These are phyloP conservation scores for Dendryphion nanum DNA, from an alignment of 2,329 filamentous ascomycete species.

Conservation along the genomic window DNA sequence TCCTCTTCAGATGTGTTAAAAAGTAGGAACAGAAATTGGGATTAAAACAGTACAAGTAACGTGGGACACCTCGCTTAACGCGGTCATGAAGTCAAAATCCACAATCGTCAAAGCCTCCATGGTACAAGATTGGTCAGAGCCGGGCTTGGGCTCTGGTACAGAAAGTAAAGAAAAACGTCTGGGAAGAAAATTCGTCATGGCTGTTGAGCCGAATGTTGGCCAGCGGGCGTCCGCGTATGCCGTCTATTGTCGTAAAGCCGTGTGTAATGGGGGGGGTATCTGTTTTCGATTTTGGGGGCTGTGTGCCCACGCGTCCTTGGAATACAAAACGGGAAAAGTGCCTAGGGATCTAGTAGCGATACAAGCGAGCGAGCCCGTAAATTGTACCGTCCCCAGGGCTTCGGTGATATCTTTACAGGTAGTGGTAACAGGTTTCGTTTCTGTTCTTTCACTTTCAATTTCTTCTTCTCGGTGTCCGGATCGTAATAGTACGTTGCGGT, in stretches of 20 bases:
- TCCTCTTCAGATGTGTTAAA: no score
- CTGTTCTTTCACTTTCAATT: constrained; percentile 14
- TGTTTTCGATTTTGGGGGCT: constrained; percentile 25
- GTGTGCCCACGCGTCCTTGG: constrained; percentile 13
- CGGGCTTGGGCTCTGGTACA: background rate
- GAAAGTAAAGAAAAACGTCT: background rate
- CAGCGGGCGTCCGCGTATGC: constrained; percentile 13
- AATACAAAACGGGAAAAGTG: constrained; percentile 16
- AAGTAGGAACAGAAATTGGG: background rate
- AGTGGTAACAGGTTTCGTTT: constrained; percentile 11
- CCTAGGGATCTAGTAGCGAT: constrained; percentile 14
- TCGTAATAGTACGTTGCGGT: constrained; percentile 39
- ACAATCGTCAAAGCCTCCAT: background rate
- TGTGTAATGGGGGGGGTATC: constrained; percentile 38
- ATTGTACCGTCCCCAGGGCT: constrained; percentile 26
- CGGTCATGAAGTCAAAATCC: background rate
- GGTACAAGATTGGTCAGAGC: background rate
- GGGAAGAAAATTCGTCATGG: constrained; percentile 22
- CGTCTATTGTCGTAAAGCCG: constrained; percentile 38
- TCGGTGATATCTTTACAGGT: constrained; percentile 21
- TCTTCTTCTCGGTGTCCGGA: constrained; percentile 36
- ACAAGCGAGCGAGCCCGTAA: constrained; percentile 16
- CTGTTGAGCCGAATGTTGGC: constrained; percentile 16
- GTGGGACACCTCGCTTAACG: constrained; percentile 1
- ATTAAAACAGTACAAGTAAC: background rate